A percentile compares a stretch with the other conserved stretches of the same genome.
phyloP scores from a whole-genome alignment of 371 early-diverging fungal species.

The Saksenaea vasiformis region DNA sequence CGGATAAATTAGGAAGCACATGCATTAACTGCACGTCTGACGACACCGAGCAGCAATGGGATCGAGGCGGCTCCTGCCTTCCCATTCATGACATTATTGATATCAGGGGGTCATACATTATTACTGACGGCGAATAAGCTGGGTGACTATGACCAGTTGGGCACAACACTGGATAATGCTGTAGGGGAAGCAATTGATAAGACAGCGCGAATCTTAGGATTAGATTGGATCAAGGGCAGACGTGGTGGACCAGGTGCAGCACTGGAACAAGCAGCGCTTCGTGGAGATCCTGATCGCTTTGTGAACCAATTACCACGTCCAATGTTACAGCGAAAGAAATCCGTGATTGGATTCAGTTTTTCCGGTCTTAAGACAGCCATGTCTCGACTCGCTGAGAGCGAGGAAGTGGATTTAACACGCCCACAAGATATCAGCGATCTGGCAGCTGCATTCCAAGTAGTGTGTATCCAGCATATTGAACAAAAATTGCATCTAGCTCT shows the following conservation, averaged over 20 bases:
- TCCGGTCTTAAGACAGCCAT: constrained; percentile 78
- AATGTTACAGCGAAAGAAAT: constrained; percentile 59
- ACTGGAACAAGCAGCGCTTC: constrained; percentile 65
- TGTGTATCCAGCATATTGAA: constrained; percentile 68
- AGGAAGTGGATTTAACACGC: constrained; percentile 26
- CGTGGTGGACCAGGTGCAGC: constrained; percentile 81
- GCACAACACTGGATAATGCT: constrained; percentile 77
- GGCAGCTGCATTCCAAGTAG: constrained; percentile 76
- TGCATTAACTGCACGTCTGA: constrained; percentile 70
- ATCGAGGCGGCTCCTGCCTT: constrained; percentile 52
- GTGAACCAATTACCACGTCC: constrained; percentile 62
- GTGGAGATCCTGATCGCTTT: constrained; percentile 56
- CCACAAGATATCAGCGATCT: constrained; percentile 60
- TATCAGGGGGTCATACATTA: constrained; percentile 85
- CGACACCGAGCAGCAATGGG: constrained; percentile 9
- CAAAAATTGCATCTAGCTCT: constrained; percentile 69
- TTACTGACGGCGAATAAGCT: constrained; percentile 67
- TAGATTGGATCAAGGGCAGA: constrained; percentile 69
- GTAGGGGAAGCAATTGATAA: constrained; percentile 88
- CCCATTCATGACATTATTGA: constrained; percentile 76
- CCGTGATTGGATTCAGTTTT: constrained; percentile 73
- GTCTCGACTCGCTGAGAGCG: constrained; percentile 43
- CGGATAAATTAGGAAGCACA: constrained; percentile 62
- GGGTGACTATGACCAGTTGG: constrained; percentile 65
- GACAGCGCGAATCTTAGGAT: constrained; percentile 62